These are phyloP conservation scores for Dillenia suffruticosa DNA, from an alignment of 164 flowering plant genomes.

Conservation along the genomic window DNA sequence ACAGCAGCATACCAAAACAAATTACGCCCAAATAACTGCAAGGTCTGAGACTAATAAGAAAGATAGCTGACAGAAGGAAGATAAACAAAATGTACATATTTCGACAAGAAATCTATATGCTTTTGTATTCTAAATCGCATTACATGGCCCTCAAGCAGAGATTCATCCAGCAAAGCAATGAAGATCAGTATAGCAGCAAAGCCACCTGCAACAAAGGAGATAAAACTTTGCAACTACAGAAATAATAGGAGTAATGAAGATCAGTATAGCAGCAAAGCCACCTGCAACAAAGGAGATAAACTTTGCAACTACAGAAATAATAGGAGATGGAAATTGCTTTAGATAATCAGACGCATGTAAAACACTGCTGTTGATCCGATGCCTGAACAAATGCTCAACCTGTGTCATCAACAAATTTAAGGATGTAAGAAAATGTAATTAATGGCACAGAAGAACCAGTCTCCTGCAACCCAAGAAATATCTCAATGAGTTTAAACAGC, in stretches of 20 bases:
- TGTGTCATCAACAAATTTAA: conserved; percentile 19
- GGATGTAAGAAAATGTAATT: background rate
- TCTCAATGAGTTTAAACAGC: no score
- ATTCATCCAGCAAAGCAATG: conserved; percentile 94
- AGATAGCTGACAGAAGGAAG: background rate
- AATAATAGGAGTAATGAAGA: conserved; percentile 88
- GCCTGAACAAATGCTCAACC: conserved; percentile 97
- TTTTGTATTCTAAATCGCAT: background rate
- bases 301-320: conserved; percentile 76
- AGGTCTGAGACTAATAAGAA: background rate
- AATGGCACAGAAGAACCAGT: no score
- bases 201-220: conserved; percentile 94
- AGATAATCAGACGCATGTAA: conserved; percentile 79
- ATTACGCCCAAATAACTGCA: conserved; percentile 95
- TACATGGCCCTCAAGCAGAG: conserved; percentile 99
- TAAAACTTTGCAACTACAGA: conserved; percentile 77
- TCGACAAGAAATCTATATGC: no score
- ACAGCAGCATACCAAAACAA: conserved; percentile 97
- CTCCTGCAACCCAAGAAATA: no score
- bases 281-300: conserved; percentile 92
- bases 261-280: conserved; percentile 92
- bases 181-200: conserved; percentile 93
- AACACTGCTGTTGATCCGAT: conserved; percentile 79
- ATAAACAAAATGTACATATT: no score
- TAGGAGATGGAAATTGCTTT: conserved; percentile 95